Evolutionary conservation across 805 yeast genomes (phyloP).

Genomic region (Starmerella khaoyaiensis): DNA sequence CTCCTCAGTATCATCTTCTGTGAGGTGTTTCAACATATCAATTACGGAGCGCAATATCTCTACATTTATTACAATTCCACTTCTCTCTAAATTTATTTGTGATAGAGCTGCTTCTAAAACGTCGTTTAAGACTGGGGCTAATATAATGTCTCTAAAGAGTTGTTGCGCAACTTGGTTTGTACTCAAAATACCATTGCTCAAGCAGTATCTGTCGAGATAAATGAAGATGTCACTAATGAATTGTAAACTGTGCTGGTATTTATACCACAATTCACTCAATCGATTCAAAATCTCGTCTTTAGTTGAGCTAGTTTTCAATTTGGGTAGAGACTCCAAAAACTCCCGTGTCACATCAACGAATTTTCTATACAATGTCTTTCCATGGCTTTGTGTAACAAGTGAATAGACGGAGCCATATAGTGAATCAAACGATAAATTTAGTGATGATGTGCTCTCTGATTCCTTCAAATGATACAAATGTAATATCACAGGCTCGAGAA

Average conservation of each 20-base stretch:
- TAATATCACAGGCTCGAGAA: slow-evolving; percentile 21
- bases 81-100: slow-evolving; percentile 13
- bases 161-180: slow-evolving; percentile 16
- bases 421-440: slow-evolving; percentile 14
- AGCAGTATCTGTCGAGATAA: slow-evolving; percentile 21
- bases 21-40: slow-evolving; percentile 15
- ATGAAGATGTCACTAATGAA: slow-evolving; percentile 20
- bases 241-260: slow-evolving; percentile 11
- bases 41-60: slow-evolving; percentile 6
- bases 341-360: slow-evolving; percentile 8
- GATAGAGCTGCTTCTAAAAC: slow-evolving; percentile 5
- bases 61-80: slow-evolving; percentile 10
- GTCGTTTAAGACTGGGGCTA: slow-evolving; percentile 2
- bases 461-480: slow-evolving; percentile 10
- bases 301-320: background rate
- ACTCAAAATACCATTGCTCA: slow-evolving; percentile 9
- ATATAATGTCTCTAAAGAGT: slow-evolving; percentile 17
- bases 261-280: slow-evolving; percentile 14
- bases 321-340: slow-evolving; percentile 10
- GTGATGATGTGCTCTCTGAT: background rate
- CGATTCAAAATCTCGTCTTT: slow-evolving; percentile 6
- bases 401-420: slow-evolving; percentile 20
- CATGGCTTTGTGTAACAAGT: slow-evolving; percentile 22
- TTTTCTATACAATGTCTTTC: slow-evolving; percentile 15
- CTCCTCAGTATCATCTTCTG: slow-evolving; percentile 9